Evolutionary conservation across 257 asterid species (phyloP), one percentile per base, ranked within the genome.

Genomic region (Cynanchum wilfordii): DNA sequence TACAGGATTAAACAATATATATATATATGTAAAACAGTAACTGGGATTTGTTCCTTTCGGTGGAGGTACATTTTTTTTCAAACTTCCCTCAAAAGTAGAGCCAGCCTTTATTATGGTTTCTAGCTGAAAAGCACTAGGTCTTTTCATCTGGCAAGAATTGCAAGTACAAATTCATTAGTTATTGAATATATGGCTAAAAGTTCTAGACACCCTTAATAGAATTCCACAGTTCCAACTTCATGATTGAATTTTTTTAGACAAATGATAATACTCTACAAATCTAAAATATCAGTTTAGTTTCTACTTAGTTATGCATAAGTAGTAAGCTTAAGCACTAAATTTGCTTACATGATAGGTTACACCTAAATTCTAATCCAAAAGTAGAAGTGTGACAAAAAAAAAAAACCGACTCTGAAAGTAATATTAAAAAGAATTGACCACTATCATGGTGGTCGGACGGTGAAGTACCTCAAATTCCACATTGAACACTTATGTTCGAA

Each of bases 41-140:
- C 66, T 45, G 30, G 75, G 73, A 57, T 66, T 67, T 71, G 56
- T 6, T 58, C 52, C 79, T 77, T 72, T 66, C 24, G 84, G 78
- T 75, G 74, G 83, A 69, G 76, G 60, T 54, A 54, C 49, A 19
- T 52, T 38, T 71, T 78, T 63, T 38, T 71, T 78, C 78, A 80
- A 74, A 75, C 72, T 70, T 55, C 82, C 80, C 88, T 86, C 47
- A 83, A 88, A 88, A 86, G 89, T 0, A 73, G 90, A 82, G 89
- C 90, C 79, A 22, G 10, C 69, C 7, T 19, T 68, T 68, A 76
- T 66, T 66, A 60, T 81, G 84, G 85, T 80, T 60, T 82, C 81
- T 86, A 83, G 86, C 88, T 67, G 57, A 79, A 75, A 57, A 70
- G 72, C 73, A 76, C 30, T 17, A 16, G 50, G 75, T 19, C 24